A percentile compares a stretch with the other conserved stretches of the same genome.
These are phyloP conservation scores for Hortaea werneckii DNA, from an alignment of 2,329 filamentous ascomycete species.

Conservation along the genomic window DNA sequence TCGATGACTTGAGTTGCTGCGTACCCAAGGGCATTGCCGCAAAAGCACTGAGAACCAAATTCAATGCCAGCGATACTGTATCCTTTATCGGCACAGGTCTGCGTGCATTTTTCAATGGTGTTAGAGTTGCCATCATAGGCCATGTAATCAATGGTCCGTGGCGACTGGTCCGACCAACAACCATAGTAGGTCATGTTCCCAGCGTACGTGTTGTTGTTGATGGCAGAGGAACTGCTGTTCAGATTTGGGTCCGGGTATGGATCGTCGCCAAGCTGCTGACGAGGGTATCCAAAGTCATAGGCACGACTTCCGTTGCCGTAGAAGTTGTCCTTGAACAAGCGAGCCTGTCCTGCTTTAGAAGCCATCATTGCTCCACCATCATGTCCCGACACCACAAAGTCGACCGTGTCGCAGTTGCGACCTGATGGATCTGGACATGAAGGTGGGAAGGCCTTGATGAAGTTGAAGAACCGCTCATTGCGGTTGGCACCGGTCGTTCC, in stretches of 20 bases:
- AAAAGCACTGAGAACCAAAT: constrained; percentile 25
- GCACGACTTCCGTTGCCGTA: constrained; percentile 23
- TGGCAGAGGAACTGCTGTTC: constrained; percentile 10
- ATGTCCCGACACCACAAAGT: constrained; percentile 26
- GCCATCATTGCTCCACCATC: constrained; percentile 28
- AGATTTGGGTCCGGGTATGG: constrained; percentile 23
- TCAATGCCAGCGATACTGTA: constrained; percentile 28
- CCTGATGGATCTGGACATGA: constrained; percentile 17
- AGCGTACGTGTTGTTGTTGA: constrained; percentile 23
- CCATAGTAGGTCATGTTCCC: constrained; percentile 28
- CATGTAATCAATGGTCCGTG: constrained; percentile 15
- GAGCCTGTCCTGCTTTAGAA: constrained; percentile 24
- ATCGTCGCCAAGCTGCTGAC: constrained; percentile 23
- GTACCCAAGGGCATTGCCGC: constrained; percentile 21
- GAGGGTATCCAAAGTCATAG: constrained; percentile 29
- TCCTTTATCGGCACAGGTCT: constrained; percentile 19
- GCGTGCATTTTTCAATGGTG: constrained; percentile 24
- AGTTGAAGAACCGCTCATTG: constrained; percentile 32
- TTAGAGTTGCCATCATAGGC: constrained; percentile 20
- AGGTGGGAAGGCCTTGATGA: constrained; percentile 26
- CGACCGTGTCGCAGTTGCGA: constrained; percentile 26
- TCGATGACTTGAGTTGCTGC: constrained; percentile 20
- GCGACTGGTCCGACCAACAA: constrained; percentile 25
- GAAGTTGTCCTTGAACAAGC: constrained; percentile 30
- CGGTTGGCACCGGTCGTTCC: constrained; percentile 24